Evolutionary conservation across 23 red algal genomes (phyloP).

Genomic region (Pyropia haitanensis): DNA sequence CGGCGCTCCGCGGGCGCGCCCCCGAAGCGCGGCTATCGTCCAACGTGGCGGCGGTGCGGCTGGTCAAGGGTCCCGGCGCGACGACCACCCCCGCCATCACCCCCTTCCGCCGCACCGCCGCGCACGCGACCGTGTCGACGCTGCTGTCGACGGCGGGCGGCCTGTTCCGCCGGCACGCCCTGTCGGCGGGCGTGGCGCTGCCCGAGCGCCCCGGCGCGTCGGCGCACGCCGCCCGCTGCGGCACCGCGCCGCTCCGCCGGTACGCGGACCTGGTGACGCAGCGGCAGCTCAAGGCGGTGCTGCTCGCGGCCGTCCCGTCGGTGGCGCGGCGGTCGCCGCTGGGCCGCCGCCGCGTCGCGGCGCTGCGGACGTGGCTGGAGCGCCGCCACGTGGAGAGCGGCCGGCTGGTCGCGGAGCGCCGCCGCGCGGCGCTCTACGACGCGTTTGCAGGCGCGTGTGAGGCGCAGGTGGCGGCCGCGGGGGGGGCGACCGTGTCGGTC

Average conservation of each 20-base stretch:
- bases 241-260: conserved; percentile 51
- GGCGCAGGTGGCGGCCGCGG: conserved; percentile 19
- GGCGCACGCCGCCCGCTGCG: conserved; percentile 39
- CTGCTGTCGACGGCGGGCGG: conserved; percentile 22
- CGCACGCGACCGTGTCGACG: conserved; percentile 23
- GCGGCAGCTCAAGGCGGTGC: conserved; percentile 48
- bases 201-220: conserved; percentile 37
- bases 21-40: too few species aligned
- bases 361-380: conserved; percentile 36
- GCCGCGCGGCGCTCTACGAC: conserved; percentile 37
- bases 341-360: conserved; percentile 26
- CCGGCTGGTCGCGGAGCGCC: conserved; percentile 12
- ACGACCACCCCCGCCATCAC: conserved; percentile 8
- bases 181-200: conserved; percentile 11
- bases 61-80: conserved; percentile 5
- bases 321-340: background rate
- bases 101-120: conserved; percentile 19
- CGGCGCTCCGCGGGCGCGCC: too few species aligned
- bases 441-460: conserved; percentile 36
- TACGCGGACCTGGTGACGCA: conserved; percentile 49
- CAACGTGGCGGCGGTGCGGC: conserved; percentile 23
- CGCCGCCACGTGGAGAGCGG: conserved; percentile 26
- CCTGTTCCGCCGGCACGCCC: conserved; percentile 37
- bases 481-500: background rate
- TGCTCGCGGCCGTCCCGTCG: conserved; percentile 19